Conservation (phyloP, 2,329 filamentous ascomycete species). For the Ascochyta lentis region DNA sequence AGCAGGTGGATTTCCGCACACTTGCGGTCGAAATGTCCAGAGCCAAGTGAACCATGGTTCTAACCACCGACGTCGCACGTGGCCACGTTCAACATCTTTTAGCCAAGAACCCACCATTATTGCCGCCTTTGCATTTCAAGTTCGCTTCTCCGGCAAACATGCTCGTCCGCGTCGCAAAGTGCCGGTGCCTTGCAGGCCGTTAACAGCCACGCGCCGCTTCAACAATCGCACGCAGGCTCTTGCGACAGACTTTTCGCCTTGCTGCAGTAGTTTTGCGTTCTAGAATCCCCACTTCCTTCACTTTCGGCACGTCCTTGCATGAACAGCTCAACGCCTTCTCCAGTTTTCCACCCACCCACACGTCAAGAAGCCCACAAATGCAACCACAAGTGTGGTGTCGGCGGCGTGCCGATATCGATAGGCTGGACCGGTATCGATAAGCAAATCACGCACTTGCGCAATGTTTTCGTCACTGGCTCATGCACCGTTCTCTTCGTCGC, state of each 20-base stretch:
- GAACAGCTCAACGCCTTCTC: slow-evolving; percentile 11
- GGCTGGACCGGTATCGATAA: slow-evolving; percentile 14
- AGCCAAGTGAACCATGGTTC: slow-evolving; percentile 3
- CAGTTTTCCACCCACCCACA: slow-evolving; percentile 14
- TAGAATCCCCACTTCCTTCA: slow-evolving; percentile 12
- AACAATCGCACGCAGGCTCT: slow-evolving; percentile 1
- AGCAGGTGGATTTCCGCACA: neutral
- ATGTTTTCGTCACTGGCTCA: slow-evolving; percentile 14
- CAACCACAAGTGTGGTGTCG: slow-evolving; percentile 4
- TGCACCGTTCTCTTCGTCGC: neutral
- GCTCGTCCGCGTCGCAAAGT: slow-evolving; percentile 1
- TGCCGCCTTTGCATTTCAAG: neutral
- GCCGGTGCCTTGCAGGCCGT: slow-evolving; percentile 15
- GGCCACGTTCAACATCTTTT: slow-evolving; percentile 1
- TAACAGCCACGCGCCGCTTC: slow-evolving; percentile 7
- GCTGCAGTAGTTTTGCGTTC: slow-evolving; percentile 15
- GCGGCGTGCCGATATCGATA: slow-evolving; percentile 19
- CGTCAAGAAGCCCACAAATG: slow-evolving; percentile 5
- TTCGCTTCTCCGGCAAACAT: neutral
- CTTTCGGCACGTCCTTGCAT: slow-evolving; percentile 10
- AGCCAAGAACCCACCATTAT: neutral
- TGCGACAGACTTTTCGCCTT: slow-evolving; percentile 17
- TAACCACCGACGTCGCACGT: slow-evolving; percentile 1
- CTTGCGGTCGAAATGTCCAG: slow-evolving; percentile 1
- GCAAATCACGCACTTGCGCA: slow-evolving; percentile 7